Base-by-base conservation (phyloP, 805 yeast species). In the Saccharomycopsis sp. region DNA sequence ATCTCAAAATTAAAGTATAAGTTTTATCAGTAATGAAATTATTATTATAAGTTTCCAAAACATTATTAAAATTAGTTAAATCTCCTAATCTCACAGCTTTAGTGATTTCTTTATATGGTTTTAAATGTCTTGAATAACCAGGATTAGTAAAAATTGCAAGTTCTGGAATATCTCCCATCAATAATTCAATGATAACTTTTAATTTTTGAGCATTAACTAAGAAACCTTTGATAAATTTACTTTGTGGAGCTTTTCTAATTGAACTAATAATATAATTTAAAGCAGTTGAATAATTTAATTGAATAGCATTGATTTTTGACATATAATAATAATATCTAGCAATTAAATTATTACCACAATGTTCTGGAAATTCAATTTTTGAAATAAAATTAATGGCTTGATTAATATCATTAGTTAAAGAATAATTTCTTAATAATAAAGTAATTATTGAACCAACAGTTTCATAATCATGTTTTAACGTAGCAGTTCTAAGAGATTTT, bases 101-200 rank as follows among this genome's bases (percentile, higher is more conserved):
- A 15, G 95, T 81, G 33, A 92, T 80, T 44, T 79, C 81, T 50
- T 83, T 76, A 58, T 92, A 92, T 25, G 97, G 95, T 46, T 66
- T 70, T 45, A 87, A 68, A 3, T 82, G 69, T 37, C 68, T 66
- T 49, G 74, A 76, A 53, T 76, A 63, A 34, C 65, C 62, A 13
- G 73, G 63, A 53, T 83, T 81, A 51, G 75, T 74, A 68, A 92
- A 92, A 28, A 74, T 72, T 36, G 86, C 70, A 49, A 94, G 68
- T 53, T 86, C 95, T 14, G 98, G 98, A 50, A 92, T 80, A 52
- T 92, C 98, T 44, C 99, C 98, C 75, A 89, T 88, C 52, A 92
- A 74, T 55, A 92, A 68, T 63, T 92, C 96, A 52, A 92, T 84
- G 44, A 88, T 70, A 47, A 89, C 82, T 56, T 76, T 81, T 51